Conservation (phyloP, 331 rosid species). For the Pyrus hybrid region DNA sequence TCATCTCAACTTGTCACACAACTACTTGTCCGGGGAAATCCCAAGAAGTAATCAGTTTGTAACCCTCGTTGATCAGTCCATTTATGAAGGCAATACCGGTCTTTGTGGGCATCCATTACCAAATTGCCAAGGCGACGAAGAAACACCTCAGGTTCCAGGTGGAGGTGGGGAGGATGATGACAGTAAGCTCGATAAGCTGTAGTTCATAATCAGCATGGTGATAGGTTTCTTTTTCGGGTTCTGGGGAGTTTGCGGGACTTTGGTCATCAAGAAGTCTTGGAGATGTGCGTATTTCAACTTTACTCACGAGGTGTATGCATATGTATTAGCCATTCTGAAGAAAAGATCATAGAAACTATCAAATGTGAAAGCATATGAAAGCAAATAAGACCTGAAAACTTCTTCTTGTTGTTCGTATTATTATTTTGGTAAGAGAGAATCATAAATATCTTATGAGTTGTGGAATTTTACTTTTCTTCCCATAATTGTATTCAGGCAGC, state of each 20-base stretch:
- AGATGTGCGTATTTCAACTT: conserved; percentile 3
- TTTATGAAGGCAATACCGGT: neutral
- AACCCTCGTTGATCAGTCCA: neutral
- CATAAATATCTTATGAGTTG: too few relatives aligned
- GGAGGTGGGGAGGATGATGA: neutral
- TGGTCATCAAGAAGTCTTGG: conserved; percentile 7
- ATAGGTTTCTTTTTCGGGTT: conserved; percentile 6
- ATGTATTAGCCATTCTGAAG: neutral
- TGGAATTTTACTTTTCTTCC: too few relatives aligned
- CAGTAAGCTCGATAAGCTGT: neutral
- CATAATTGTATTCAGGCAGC: neutral
- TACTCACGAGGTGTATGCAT: neutral
- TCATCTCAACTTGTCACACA: neutral
- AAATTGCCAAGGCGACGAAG: neutral
- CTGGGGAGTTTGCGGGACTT: conserved; percentile 10
- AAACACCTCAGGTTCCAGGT: neutral
- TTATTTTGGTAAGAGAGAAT: neutral
- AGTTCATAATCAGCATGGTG: conserved; percentile 1
- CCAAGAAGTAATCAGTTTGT: neutral
- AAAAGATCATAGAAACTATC: neutral
- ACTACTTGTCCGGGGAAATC: neutral
- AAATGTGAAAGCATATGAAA: neutral
- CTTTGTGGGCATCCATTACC: conserved; percentile 3
- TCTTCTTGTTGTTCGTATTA: too few relatives aligned
- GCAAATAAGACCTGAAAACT: neutral